Conservation (phyloP, 2,329 filamentous ascomycete species). For the Dothideomycetes sp. region DNA sequence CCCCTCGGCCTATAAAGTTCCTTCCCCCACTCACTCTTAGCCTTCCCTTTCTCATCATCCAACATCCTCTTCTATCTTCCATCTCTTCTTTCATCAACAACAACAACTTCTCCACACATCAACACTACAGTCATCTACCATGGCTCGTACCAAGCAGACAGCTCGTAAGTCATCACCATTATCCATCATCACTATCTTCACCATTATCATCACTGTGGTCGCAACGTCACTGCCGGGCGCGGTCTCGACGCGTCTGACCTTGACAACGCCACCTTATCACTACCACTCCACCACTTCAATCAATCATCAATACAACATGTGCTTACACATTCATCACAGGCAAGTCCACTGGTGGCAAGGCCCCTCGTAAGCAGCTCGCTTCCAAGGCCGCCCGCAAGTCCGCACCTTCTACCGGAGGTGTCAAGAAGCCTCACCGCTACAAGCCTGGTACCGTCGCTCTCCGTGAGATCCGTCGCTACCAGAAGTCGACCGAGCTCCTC, state of each 20-base stretch:
- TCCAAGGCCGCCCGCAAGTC: constrained; percentile 99
- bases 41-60: constrained; percentile 16
- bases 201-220: constrained; percentile 13
- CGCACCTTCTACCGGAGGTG: constrained; percentile 80
- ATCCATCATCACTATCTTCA: constrained; percentile 14
- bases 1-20: constrained; percentile 17
- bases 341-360: constrained; percentile 68
- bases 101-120: constrained; percentile 23
- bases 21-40: constrained; percentile 17
- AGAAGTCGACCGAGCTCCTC: constrained; percentile 80
- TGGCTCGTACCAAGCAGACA: constrained; percentile 49
- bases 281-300: constrained; percentile 10
- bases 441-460: constrained; percentile 66
- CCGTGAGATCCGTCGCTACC: constrained; percentile 84
- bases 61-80: constrained; percentile 15
- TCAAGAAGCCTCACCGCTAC: constrained; percentile 49
- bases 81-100: constrained; percentile 19
- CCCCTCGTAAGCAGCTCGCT: constrained; percentile 87
- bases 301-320: constrained; percentile 19
- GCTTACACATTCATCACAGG: constrained; percentile 37
- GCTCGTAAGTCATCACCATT: constrained; percentile 39
- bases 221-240: constrained; percentile 11
- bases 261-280: constrained; percentile 12
- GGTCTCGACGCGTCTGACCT: constrained; percentile 12
- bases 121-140: constrained; percentile 26